These are phyloP conservation scores for Coemansia reversa DNA, from an alignment of 192 early-diverging fungal genomes.

Conservation along the genomic window DNA sequence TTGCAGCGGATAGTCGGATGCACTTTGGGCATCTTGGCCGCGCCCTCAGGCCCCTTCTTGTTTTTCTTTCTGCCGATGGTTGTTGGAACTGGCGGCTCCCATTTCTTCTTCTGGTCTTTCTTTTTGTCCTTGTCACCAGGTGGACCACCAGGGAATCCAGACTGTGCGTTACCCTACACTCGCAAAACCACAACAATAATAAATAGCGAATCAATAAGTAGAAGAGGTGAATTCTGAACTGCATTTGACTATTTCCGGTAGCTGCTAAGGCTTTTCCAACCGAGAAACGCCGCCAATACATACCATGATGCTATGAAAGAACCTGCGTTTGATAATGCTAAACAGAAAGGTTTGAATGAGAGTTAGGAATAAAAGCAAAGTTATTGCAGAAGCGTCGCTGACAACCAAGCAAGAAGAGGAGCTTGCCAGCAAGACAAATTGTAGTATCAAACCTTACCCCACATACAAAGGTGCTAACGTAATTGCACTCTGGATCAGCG, in stretches of 20 bases:
- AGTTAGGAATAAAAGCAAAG: neutral
- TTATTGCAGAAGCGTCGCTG: constrained; percentile 1
- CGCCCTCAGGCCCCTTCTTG: constrained; percentile 86
- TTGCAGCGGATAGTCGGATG: constrained; percentile 96
- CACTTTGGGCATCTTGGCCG: constrained; percentile 93
- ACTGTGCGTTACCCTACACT: constrained; percentile 82
- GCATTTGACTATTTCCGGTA: too few species aligned
- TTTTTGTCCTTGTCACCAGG: constrained; percentile 68
- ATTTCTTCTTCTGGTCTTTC: constrained; percentile 92
- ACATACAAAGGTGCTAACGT: too few species aligned
- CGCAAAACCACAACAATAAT: neutral
- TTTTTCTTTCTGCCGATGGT: constrained; percentile 98
- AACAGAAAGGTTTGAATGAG: neutral
- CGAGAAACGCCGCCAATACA: neutral
- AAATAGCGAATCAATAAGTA: neutral
- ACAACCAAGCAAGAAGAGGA: too few species aligned
- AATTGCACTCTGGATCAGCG: too few species aligned
- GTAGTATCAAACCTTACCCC: too few species aligned
- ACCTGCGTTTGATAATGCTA: neutral
- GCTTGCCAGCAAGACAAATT: too few species aligned
- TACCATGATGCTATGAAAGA: constrained; percentile 6
- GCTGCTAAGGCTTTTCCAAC: neutral
- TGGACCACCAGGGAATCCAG: constrained; percentile 64
- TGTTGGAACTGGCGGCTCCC: constrained; percentile 98
- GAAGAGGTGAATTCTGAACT: too few species aligned